Conservation (phyloP, 1,284 basidiomycete genomes). For the Porodaedalea pini region DNA sequence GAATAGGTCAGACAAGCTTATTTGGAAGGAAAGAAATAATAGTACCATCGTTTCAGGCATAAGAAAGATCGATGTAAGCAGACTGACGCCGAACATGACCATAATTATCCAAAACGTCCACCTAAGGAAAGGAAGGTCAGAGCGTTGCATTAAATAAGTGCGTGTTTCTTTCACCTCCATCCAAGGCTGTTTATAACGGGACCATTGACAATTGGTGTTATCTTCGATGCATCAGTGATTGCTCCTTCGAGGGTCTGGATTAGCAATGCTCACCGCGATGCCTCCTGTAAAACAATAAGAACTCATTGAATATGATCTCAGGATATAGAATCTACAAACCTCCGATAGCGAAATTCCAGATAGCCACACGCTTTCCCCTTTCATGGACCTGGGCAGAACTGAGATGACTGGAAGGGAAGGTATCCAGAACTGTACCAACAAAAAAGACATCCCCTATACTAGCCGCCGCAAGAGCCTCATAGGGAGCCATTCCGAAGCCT, state of each 20-base stretch:
- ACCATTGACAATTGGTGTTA: slow-evolving; percentile 11
- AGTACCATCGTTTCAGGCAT: slow-evolving; percentile 16
- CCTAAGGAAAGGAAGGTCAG: background rate
- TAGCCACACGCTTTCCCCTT: slow-evolving; percentile 14
- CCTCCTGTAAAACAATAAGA: background rate
- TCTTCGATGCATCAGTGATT: too few relatives aligned
- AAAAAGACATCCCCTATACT: slow-evolving; percentile 15
- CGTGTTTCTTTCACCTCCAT: slow-evolving; percentile 3
- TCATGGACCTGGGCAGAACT: slow-evolving; percentile 9
- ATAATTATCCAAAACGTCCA: slow-evolving; percentile 19
- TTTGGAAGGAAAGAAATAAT: background rate
- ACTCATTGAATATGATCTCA: background rate
- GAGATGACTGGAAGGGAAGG: background rate
- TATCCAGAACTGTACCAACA: background rate
- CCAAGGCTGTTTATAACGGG: slow-evolving; percentile 6
- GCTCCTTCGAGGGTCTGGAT: too few relatives aligned
- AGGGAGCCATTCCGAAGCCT: slow-evolving; percentile 10
- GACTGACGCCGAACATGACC: slow-evolving; percentile 13
- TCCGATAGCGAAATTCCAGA: slow-evolving; percentile 14
- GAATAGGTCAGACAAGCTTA: background rate
- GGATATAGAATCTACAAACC: background rate
- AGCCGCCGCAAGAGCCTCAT: slow-evolving; percentile 13
- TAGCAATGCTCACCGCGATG: background rate
- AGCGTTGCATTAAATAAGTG: too few relatives aligned
- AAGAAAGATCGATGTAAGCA: slow-evolving; percentile 10